These are phyloP conservation scores for Catunica adiposa DNA, from an alignment of 2,329 filamentous ascomycete genomes.

Conservation along the genomic window DNA sequence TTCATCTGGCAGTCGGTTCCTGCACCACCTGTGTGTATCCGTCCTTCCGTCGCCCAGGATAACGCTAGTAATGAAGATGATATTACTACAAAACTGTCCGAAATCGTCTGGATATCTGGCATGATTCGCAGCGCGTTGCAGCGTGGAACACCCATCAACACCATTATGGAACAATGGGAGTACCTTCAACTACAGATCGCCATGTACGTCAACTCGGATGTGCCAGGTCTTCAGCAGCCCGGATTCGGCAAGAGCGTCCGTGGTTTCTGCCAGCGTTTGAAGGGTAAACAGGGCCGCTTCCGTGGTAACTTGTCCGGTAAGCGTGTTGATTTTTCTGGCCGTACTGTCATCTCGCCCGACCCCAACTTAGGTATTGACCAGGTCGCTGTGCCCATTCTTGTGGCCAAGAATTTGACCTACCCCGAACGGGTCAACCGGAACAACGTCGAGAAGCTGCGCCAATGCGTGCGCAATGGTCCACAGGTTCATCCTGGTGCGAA, in stretches of 20 bases:
- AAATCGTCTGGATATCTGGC: conserved; percentile 85
- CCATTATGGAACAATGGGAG: conserved; percentile 97
- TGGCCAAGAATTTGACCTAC: conserved; percentile 94
- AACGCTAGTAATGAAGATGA: conserved; percentile 91
- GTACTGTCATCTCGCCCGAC: conserved; percentile 94
- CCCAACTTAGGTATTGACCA: conserved; percentile 87
- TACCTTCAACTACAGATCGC: conserved; percentile 89
- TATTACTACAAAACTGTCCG: conserved; percentile 87
- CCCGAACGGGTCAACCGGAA: conserved; percentile 73
- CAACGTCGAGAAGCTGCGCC: conserved; percentile 67
- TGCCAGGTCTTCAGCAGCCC: conserved; percentile 78
- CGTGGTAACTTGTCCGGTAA: conserved; percentile 94
- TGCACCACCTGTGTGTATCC: conserved; percentile 82
- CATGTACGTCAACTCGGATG: conserved; percentile 95
- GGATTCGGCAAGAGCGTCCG: conserved; percentile 78
- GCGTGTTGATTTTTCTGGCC: conserved; percentile 93
- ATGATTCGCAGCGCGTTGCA: conserved; percentile 68
- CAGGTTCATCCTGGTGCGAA: conserved; percentile 79
- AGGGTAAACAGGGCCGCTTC: conserved; percentile 95
- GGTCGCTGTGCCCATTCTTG: conserved; percentile 75
- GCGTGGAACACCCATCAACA: conserved; percentile 70
- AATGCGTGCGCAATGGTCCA: conserved; percentile 59
- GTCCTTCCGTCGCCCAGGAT: conserved; percentile 86
- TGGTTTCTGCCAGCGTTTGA: conserved; percentile 86
- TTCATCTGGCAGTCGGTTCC: conserved; percentile 96